Conservation (phyloP, 495 filamentous ascomycete species). For the Pyronema domesticum region DNA sequence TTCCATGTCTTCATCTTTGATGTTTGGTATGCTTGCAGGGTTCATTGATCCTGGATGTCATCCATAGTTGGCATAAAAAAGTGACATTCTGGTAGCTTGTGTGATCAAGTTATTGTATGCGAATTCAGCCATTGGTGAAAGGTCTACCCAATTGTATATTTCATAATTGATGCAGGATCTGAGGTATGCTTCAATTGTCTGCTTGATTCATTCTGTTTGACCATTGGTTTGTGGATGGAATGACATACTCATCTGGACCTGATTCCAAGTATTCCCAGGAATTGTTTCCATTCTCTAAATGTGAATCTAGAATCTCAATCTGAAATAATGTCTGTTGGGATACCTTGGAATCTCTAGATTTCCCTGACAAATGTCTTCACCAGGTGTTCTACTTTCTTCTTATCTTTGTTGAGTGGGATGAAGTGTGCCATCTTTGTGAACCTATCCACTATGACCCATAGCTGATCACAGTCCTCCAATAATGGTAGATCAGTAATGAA, state of each 20-base stretch:
- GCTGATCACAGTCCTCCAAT: neutral
- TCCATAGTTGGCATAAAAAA: slow-evolving; percentile 2
- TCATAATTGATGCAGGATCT: slow-evolving; percentile 2
- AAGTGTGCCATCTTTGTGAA: slow-evolving; percentile 15
- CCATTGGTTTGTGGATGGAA: slow-evolving; percentile 4
- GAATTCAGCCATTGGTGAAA: slow-evolving; percentile 1
- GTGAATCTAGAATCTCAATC: slow-evolving; percentile 5
- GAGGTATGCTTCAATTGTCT: neutral
- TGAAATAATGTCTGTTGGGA: slow-evolving; percentile 6
- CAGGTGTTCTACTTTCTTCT: neutral
- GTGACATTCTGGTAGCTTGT: neutral
- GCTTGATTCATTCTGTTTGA: neutral
- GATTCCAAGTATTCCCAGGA: neutral
- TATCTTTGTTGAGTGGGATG: neutral
- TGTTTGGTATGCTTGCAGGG: neutral
- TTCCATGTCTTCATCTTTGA: neutral
- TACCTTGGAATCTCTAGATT: neutral
- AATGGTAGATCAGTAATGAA: slow-evolving; percentile 6
- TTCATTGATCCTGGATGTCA: neutral
- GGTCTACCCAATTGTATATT: neutral
- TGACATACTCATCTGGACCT: neutral
- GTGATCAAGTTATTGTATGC: slow-evolving; percentile 1
- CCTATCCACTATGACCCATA: slow-evolving; percentile 4
- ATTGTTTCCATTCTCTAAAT: neutral
- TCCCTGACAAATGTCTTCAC: neutral